Evolutionary conservation across 2,329 filamentous ascomycete genomes (phyloP), one percentile per base, ranked within the genome.

Genomic region (Sporothrix pallida): DNA sequence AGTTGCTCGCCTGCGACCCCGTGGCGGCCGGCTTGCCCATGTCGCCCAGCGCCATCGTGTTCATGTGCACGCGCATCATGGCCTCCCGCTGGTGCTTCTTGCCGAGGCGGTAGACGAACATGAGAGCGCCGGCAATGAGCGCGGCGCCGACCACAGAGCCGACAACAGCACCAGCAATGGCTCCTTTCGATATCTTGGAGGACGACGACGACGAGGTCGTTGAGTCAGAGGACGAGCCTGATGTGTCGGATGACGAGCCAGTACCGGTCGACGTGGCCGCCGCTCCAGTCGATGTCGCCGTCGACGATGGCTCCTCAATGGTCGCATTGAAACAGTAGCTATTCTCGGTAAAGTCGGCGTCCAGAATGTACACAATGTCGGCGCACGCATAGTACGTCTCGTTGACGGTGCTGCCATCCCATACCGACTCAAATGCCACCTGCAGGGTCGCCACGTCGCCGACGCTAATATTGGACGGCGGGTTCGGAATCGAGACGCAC

Each of bases 271-370:
- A 17, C 8, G 6, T 46, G 31, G 31, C 17, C 46, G 20, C 52
- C 17, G 48, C 48, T 48, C 42, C 12, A 20, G 73, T 72, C 7
- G 71, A 56, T 5, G 60, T 58, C 3, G 58, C 76, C 74, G 17
- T 76, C 71, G 46, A 72, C n/a, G 13, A 20, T 74, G 56, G 77
- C 68, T 20, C 58, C 9, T 20, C 72, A 17, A 50, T 42, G 1
- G 80, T 83, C 26, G 80, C 79, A 74, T 83, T 82, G 78, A 83
- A 82, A 77, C 81, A 82, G 50, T 80, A 80, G 31, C 80, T 77
- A 65, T 76, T 76, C 17, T 76, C 68, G 2, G 75, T 77, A 73
- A 82, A 81, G 62, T 79, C 75, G 54, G 78, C 72, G 23, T 67
- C 63, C 4, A 62, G 37, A 10, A 74, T 69, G 65, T 75, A 72